A percentile compares a stretch with the other conserved stretches of the same genome.
Evolutionary conservation across 73 alveolate genomes (phyloP).

Genomic region (Durusdinium trenchii): DNA sequence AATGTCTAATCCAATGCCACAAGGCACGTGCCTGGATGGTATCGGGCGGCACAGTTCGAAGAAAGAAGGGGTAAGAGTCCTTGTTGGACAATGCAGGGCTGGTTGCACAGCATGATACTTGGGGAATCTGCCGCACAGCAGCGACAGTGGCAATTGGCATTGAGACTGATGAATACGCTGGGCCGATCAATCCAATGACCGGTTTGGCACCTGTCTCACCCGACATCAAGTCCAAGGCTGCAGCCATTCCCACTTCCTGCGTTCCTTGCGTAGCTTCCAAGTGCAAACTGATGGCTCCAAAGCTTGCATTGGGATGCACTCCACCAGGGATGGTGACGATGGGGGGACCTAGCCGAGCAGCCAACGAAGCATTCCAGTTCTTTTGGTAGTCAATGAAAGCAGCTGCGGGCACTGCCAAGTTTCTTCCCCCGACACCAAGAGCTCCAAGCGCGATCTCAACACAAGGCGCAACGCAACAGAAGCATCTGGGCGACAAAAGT

Average conservation of each 20-base stretch:
- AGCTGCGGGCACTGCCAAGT: not conserved
- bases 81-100: constrained; percentile 63
- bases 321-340: constrained; percentile 39
- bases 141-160: constrained; percentile 80
- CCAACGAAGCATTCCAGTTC: constrained; percentile 57
- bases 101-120: constrained; percentile 42
- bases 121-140: constrained; percentile 38
- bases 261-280: not conserved
- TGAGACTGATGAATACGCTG: constrained; percentile 8
- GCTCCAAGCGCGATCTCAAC: constrained; percentile 43
- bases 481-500: not conserved
- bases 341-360: constrained; percentile 36
- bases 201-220: not conserved
- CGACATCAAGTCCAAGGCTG: constrained; percentile 19
- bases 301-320: constrained; percentile 25
- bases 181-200: constrained; percentile 33
- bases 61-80: constrained; percentile 60
- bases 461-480: not conserved
- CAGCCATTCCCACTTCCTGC: constrained; percentile 37
- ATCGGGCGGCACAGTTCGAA: constrained; percentile 69
- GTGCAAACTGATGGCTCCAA: constrained; percentile 21
- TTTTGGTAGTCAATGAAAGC: constrained; percentile 44
- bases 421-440: not conserved
- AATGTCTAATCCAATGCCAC: constrained; percentile 39
- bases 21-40: constrained; percentile 59